Evolutionary conservation across 441 rosid species (phyloP).

Genomic region (Eruca vesicaria): DNA sequence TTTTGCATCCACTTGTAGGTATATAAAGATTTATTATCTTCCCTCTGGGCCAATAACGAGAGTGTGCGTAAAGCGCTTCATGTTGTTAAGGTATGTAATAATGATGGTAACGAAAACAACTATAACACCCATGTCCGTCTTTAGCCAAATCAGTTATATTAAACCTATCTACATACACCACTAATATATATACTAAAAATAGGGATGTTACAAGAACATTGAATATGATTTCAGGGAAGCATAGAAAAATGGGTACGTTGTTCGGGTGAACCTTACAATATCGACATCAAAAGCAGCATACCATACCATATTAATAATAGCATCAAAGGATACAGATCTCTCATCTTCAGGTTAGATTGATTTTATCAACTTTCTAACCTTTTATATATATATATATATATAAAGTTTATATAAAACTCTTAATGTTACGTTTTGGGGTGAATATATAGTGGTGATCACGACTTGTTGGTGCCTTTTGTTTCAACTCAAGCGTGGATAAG

Average conservation of each 20-base stretch:
- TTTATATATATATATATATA: background rate
- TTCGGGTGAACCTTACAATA: background rate
- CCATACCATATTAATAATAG: constrained; percentile 21
- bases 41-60: constrained; percentile 50
- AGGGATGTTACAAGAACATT: background rate
- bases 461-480: constrained; percentile 40
- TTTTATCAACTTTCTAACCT: background rate
- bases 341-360: constrained; percentile 56
- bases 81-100: constrained; percentile 1
- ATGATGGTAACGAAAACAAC: too few species aligned
- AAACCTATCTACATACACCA: too few species aligned
- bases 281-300: background rate
- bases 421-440: background rate
- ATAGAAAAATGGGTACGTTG: background rate
- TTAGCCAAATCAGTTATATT: too few species aligned
- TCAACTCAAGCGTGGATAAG: constrained; percentile 67
- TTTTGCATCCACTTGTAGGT: constrained; percentile 27
- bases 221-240: background rate
- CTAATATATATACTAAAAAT: too few species aligned
- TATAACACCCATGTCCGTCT: too few species aligned
- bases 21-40: constrained; percentile 26
- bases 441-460: constrained; percentile 55
- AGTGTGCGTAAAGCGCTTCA: constrained; percentile 50
- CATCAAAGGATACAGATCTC: constrained; percentile 43
- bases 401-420: background rate